Conservation (phyloP, 192 early-diverging fungal genomes). For the Rhizoclosmatium globosum region DNA sequence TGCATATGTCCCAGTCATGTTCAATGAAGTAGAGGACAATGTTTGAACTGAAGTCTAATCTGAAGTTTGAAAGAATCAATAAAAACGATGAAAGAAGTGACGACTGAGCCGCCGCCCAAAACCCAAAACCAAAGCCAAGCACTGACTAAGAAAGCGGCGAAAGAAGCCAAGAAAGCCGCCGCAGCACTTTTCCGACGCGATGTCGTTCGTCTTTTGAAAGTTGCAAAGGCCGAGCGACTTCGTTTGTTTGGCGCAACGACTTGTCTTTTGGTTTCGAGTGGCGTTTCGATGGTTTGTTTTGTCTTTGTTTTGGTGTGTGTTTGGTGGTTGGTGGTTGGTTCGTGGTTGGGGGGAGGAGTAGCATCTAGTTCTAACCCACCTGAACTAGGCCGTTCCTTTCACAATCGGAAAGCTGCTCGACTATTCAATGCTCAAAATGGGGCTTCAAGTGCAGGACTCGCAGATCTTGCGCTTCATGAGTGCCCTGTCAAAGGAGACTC, state of each 20-base stretch:
- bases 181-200: background rate
- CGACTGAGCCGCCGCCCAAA: background rate
- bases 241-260: conserved; percentile 21
- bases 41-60: no score
- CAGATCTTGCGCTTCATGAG: conserved; percentile 28
- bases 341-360: background rate
- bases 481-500: conserved; percentile 16
- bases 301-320: background rate
- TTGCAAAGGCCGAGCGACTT: conserved; percentile 35
- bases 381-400: conserved; percentile 38
- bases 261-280: conserved; percentile 38
- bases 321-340: no score
- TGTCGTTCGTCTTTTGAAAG: conserved; percentile 7
- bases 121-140: background rate
- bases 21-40: no score
- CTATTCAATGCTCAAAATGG: conserved; percentile 36
- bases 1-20: background rate
- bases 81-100: no score
- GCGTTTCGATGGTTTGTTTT: conserved; percentile 42
- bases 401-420: conserved; percentile 52
- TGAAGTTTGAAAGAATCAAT: no score
- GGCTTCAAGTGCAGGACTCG: conserved; percentile 20
- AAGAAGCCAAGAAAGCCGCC: background rate
- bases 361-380: background rate
- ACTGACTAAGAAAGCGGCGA: background rate